These are phyloP conservation scores for Phytophthora pistaciae DNA, from an alignment of 352 stramenopile genomes.

Conservation along the genomic window DNA sequence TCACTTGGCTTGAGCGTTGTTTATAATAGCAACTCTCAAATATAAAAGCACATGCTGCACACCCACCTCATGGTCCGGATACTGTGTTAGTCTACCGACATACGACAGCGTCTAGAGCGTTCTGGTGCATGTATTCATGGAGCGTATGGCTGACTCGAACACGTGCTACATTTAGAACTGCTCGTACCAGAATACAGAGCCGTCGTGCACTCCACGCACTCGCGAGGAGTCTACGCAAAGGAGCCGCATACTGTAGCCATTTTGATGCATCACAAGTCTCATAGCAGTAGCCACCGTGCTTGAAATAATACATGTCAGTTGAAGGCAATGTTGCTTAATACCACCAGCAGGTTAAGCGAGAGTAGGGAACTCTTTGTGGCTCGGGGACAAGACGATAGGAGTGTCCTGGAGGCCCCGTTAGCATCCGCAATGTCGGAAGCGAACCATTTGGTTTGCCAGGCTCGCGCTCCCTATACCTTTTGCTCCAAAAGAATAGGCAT, in stretches of 20 bases:
- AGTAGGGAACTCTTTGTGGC: constrained; percentile 33
- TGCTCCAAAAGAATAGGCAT: constrained; percentile 1
- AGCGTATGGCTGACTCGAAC: neutral
- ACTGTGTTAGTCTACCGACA: neutral
- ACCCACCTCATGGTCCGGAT: no score
- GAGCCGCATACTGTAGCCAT: neutral
- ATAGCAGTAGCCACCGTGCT: neutral
- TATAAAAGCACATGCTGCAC: no score
- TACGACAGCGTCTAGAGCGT: neutral
- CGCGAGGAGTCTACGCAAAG: neutral
- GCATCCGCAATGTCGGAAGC: constrained; percentile 27
- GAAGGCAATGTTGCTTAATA: neutral
- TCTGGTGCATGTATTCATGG: neutral
- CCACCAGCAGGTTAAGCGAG: constrained; percentile 17
- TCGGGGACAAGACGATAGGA: constrained; percentile 36
- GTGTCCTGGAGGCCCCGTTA: neutral
- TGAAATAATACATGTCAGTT: neutral
- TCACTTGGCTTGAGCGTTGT: no score
- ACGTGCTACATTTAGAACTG: neutral
- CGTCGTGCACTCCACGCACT: neutral
- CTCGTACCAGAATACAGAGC: neutral
- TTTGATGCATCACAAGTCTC: neutral
- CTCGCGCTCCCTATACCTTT: constrained; percentile 31
- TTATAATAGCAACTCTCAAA: no score
- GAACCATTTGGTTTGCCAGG: constrained; percentile 29